Evolutionary conservation across 352 stramenopile species (phyloP), one percentile per base, ranked within the genome.

Genomic region (Stramenopiles sp.): DNA sequence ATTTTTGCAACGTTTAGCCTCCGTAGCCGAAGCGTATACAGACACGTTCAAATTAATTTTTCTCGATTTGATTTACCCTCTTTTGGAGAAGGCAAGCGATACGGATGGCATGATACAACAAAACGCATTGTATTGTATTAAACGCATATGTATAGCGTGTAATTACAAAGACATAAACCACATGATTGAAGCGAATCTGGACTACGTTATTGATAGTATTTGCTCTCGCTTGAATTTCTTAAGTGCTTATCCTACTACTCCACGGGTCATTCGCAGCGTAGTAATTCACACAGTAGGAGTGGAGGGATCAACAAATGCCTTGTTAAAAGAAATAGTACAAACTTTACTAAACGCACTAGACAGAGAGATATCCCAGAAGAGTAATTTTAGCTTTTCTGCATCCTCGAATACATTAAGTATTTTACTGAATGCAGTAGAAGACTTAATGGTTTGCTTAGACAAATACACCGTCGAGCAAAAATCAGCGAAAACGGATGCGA

Each of bases 151-250:
- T 31, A 78, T 33, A 14, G 71, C 22, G 22, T 78, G 71, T 33
- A 14, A 14, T 33, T 78, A 78, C 22, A 78, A 31, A 14, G 22
- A 14, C 22, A 78, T 78, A 4, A 33, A 78, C 22, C 30, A 31
- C 4, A 4, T 78, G 8, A 78, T 78, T 33, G 71, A 78, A 33
- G 71, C 30, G 8, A 78, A 78, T 78, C 4, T 78, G 22, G 71
- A 78, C 22, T 78, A 78, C 14, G 4, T 78, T 14, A 78, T 78
- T 78, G 71, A 78, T 33, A 78, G 14, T 78, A 78, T 78, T 14
- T 78, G 71, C 14, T 33, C 31, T 14, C 71, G 71, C 1, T 78
- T 78, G 71, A 78, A 31, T 33, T 78, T 78, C 14, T 33, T 78
- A 78, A 33, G 14, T 31, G 22, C 8, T 33, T 78, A 78, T 33